Conservation (phyloP, 495 filamentous ascomycete species). For the Aspergillus homomorphus region DNA sequence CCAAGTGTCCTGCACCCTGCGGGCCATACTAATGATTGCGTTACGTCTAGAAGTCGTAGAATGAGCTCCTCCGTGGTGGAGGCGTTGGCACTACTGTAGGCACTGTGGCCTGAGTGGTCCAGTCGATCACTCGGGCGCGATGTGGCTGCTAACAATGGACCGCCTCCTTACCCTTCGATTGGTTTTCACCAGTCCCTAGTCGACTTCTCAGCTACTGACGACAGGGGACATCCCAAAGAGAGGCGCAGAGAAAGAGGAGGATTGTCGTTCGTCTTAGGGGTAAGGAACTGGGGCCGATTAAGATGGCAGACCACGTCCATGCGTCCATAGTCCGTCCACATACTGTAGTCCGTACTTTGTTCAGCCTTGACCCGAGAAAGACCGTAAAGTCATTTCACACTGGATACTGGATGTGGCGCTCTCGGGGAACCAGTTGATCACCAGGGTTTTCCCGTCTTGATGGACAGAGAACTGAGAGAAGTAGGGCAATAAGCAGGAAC, state of each 20-base stretch:
- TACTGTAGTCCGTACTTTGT: too few species aligned
- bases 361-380: neutral
- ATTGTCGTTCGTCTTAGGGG: neutral
- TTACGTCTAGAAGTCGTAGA: neutral
- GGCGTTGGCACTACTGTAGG: constrained; percentile 9
- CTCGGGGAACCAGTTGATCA: constrained; percentile 4
- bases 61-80: neutral
- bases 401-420: neutral
- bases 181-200: neutral
- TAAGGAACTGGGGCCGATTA: too few species aligned
- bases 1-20: constrained; percentile 14
- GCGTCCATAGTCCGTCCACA: too few species aligned
- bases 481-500: too few species aligned
- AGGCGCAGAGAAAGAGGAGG: neutral
- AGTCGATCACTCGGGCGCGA: neutral
- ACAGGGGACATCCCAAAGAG: too few species aligned
- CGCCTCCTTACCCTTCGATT: neutral
- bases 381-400: too few species aligned
- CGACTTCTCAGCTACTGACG: neutral
- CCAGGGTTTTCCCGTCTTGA: neutral
- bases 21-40: constrained; percentile 10
- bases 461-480: too few species aligned
- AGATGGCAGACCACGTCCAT: too few species aligned
- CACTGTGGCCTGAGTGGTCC: neutral
- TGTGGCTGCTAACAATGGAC: neutral